Conservation (phyloP, 768 basidiomycete species). For the Leucocoprinus leucothites region DNA sequence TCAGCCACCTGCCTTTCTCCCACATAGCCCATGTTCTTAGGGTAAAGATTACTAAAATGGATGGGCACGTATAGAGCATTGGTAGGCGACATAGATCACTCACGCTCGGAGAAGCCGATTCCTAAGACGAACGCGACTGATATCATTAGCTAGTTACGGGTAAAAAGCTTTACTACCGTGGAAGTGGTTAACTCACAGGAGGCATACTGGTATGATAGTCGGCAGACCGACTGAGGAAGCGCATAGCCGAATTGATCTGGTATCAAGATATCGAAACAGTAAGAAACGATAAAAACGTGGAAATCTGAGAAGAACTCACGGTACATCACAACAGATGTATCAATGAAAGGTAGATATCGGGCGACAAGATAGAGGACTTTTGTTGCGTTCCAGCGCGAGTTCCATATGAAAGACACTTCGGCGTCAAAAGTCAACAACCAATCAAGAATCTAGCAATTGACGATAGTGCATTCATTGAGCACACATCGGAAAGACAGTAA, state of each 20-base stretch:
- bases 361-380: constrained; percentile 23
- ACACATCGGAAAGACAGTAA: too few relatives aligned
- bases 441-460: constrained; percentile 12
- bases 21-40: constrained; percentile 7
- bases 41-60: constrained; percentile 6
- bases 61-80: neutral
- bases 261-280: neutral
- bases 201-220: neutral
- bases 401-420: constrained; percentile 23
- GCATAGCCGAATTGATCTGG: neutral
- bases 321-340: constrained; percentile 14
- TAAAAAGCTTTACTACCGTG: too few relatives aligned
- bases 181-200: neutral
- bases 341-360: constrained; percentile 24
- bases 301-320: constrained; percentile 13
- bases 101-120: constrained; percentile 1
- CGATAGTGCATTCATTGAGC: neutral
- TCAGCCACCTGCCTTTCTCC: neutral
- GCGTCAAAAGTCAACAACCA: constrained; percentile 19
- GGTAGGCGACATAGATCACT: neutral
- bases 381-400: constrained; percentile 17
- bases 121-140: neutral
- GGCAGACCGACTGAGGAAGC: neutral
- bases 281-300: neutral
- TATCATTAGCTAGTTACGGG: too few relatives aligned